A percentile compares a stretch with the other conserved stretches of the same genome.
Conservation (phyloP, 2,329 filamentous ascomycete genomes). For the Elsinoe fawcettii region DNA sequence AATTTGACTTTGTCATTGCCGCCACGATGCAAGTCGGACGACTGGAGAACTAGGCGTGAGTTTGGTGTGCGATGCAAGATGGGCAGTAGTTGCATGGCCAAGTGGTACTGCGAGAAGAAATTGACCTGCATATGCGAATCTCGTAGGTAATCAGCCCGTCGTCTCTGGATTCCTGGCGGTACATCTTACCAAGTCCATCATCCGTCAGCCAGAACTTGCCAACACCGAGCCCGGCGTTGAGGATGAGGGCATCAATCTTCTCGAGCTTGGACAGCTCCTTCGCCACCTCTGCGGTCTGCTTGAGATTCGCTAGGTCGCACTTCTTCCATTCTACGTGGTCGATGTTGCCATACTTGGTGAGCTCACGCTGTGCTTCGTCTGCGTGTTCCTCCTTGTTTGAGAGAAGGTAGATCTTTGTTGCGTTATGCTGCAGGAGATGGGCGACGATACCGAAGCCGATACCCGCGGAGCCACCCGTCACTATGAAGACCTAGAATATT, state of each 20-base stretch:
- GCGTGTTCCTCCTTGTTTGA: conserved; percentile 44
- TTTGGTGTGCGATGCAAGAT: conserved; percentile 38
- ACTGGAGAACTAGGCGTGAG: conserved; percentile 43
- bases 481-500: conserved; percentile 34
- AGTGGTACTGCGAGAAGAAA: conserved; percentile 43
- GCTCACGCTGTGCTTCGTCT: conserved; percentile 36
- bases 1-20: conserved; percentile 34
- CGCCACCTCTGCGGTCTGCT: conserved; percentile 40
- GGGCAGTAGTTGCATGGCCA: conserved; percentile 41
- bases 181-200: conserved; percentile 36
- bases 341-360: conserved; percentile 40
- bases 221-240: conserved; percentile 45
- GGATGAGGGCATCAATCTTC: conserved; percentile 40
- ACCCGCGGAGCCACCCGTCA: conserved; percentile 44
- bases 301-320: conserved; percentile 41
- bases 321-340: conserved; percentile 39
- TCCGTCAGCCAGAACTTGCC: conserved; percentile 42
- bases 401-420: conserved; percentile 41
- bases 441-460: conserved; percentile 47
- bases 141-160: neutral
- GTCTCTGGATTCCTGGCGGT: neutral
- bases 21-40: conserved; percentile 43
- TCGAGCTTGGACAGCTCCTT: conserved; percentile 36
- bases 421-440: conserved; percentile 46
- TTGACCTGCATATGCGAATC: conserved; percentile 47